Evolutionary conservation across 1,139 yeast species (phyloP), one percentile per base, ranked within the genome.

Genomic region (Yamadazyma mexicana): DNA sequence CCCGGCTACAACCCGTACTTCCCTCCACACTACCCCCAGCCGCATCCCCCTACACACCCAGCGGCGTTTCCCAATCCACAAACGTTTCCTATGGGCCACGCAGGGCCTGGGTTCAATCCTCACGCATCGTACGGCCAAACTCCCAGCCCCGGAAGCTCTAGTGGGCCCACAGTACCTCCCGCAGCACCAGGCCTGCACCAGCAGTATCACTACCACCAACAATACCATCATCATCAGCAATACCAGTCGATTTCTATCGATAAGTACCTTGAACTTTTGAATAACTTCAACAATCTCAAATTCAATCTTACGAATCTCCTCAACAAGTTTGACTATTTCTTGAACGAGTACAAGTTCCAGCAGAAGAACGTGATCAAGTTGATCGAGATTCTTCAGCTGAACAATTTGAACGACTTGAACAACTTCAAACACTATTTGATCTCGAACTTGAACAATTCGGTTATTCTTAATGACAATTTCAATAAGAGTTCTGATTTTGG

Each of bases 281-380:
- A 43, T 34, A 46, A 42, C 37, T 48, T 43, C 43, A 48, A 47
- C 41, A 41, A 47, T 38, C 37, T 46, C 36, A 49, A 50, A 28
- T 49, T 45, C 33, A 51, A 47, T 24, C 40, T 49, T 14, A 36
- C 45, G n/a, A 49, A 48, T 28, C 38, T 49, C 10, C 32, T 42
- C 17, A 49, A 49, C 37, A 49, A 48, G 34, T 49, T 49, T 37
- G 52, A 49, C 37, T 49, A 49, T 28, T 47, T 47, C 30, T 24
- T 49, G 9, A 43, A 46, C 33, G 50, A 49, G 31, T 49, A 49
- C 31, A 46, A 48, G 29, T 43, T 46, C 34, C 50, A 47, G 28
- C 51, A 48, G 25, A 47, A 46, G 37, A 48, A 49, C 24, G 30
- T 43, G 28, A 39, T 47, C 28, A 46, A 47, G 31, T 38, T 50